Evolutionary conservation across 176 grass and related monocot species (phyloP).

Genomic region (Poa pratensis): DNA sequence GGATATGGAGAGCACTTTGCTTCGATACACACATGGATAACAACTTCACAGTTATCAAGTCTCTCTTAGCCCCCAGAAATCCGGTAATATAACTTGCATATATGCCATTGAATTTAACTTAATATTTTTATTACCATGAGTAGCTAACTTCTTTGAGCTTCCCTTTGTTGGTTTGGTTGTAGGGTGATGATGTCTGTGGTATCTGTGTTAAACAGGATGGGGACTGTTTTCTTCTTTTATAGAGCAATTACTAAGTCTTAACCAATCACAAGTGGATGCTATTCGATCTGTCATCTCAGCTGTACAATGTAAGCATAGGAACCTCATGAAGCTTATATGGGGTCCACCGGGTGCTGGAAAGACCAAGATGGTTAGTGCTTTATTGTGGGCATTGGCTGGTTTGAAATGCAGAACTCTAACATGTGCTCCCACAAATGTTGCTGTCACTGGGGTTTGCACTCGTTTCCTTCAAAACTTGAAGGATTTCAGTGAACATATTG

Average conservation of each 20-base stretch:
- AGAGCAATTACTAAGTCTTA: slow-evolving; percentile 49
- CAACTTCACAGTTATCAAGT: slow-evolving; percentile 64
- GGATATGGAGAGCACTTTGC: slow-evolving; percentile 61
- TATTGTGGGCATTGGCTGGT: slow-evolving; percentile 56
- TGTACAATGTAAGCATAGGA: slow-evolving; percentile 39
- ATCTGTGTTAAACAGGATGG: slow-evolving; percentile 7
- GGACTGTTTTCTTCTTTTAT: slow-evolving; percentile 31
- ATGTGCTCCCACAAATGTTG: slow-evolving; percentile 84
- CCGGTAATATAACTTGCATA: slow-evolving; percentile 42
- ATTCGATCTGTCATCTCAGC: slow-evolving; percentile 55
- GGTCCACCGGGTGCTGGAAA: slow-evolving; percentile 85
- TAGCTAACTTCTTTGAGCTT: slow-evolving; percentile 10
- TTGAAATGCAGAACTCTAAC: slow-evolving; percentile 69
- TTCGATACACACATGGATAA: slow-evolving; percentile 26
- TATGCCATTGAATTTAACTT: neutral
- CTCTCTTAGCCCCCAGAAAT: slow-evolving; percentile 44
- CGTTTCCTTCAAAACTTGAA: slow-evolving; percentile 56
- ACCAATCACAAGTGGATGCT: slow-evolving; percentile 62
- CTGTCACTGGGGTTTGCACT: slow-evolving; percentile 60
- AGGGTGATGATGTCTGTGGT: slow-evolving; percentile 43
- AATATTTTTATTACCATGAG: slow-evolving; percentile 4
- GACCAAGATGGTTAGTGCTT: slow-evolving; percentile 61
- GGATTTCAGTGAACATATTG: slow-evolving; percentile 27
- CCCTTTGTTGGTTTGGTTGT: slow-evolving; percentile 7
- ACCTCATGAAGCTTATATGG: slow-evolving; percentile 68